These are phyloP conservation scores for Tetrapyrgos nigripes DNA, from an alignment of 1,284 basidiomycete species.

Conservation along the genomic window DNA sequence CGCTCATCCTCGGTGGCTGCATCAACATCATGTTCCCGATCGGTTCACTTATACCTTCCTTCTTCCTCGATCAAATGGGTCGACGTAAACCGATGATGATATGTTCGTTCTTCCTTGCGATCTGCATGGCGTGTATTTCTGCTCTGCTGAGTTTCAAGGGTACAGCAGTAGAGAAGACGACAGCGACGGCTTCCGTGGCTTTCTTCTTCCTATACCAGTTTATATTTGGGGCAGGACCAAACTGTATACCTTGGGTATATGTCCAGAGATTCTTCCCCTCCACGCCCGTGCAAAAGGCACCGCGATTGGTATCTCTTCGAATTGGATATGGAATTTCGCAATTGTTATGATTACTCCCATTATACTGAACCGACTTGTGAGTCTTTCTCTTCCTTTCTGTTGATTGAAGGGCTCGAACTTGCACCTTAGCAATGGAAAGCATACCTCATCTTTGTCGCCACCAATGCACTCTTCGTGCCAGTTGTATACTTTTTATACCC, in stretches of 20 bases:
- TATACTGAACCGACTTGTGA: too few species aligned
- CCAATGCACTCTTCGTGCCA: too few species aligned
- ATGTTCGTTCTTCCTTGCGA: slow-evolving; percentile 2
- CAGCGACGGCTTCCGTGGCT: slow-evolving; percentile 7
- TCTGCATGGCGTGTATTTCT: slow-evolving; percentile 8
- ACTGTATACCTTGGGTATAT: slow-evolving; percentile 15
- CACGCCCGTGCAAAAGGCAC: slow-evolving; percentile 12
- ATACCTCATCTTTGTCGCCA: too few species aligned
- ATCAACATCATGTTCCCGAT: slow-evolving; percentile 15
- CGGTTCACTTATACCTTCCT: slow-evolving; percentile 10
- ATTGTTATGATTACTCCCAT: too few species aligned
- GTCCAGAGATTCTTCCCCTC: slow-evolving; percentile 13
- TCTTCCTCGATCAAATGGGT: slow-evolving; percentile 13
- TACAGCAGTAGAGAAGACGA: slow-evolving; percentile 7
- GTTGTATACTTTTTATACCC: too few species aligned
- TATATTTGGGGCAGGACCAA: slow-evolving; percentile 12
- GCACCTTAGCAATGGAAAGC: too few species aligned
- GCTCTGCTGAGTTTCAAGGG: slow-evolving; percentile 12
- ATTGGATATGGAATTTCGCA: slow-evolving; percentile 18
- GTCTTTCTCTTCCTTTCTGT: too few species aligned
- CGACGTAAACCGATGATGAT: slow-evolving; percentile 10
- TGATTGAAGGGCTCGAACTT: too few species aligned
- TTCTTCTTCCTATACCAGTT: slow-evolving; percentile 13
- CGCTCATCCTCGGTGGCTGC: slow-evolving; percentile 13
- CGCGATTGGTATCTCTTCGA: slow-evolving; percentile 11